These are phyloP conservation scores for Aspergillus intermedius DNA, from an alignment of 2,329 filamentous ascomycete species.

Conservation along the genomic window DNA sequence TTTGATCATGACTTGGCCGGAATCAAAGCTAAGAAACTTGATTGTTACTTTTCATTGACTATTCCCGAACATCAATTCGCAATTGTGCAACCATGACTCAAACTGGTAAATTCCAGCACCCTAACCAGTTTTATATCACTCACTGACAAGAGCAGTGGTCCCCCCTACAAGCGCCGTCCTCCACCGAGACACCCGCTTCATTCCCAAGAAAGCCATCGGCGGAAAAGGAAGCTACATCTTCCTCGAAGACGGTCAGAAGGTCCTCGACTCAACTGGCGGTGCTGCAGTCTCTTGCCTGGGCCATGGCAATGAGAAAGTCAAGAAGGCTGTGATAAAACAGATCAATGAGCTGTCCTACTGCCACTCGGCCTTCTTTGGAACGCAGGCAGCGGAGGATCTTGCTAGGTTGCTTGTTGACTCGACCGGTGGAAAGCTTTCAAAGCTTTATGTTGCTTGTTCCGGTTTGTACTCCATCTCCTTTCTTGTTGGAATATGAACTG, in stretches of 20 bases:
- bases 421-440: conserved; percentile 48
- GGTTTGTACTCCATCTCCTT: conserved; percentile 31
- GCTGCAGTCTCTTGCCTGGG: conserved; percentile 68
- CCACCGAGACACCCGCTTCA: conserved; percentile 45
- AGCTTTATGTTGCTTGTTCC: conserved; percentile 52
- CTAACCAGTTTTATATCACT: not conserved
- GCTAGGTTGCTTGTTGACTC: conserved; percentile 45
- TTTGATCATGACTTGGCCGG: not conserved
- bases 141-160: not conserved
- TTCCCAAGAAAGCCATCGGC: conserved; percentile 43
- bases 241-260: conserved; percentile 49
- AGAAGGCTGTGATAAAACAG: conserved; percentile 54
- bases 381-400: conserved; percentile 48
- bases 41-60: not conserved
- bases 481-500: not conserved
- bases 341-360: conserved; percentile 55
- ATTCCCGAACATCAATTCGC: not conserved
- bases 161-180: conserved; percentile 35
- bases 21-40: too few species aligned
- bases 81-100: not conserved
- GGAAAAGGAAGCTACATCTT: conserved; percentile 49
- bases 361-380: conserved; percentile 54
- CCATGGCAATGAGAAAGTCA: conserved; percentile 57
- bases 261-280: conserved; percentile 68
- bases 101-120: not conserved